phyloP scores from a whole-genome alignment of 495 filamentous ascomycete species.

The Thermothielavioides terrestris region DNA sequence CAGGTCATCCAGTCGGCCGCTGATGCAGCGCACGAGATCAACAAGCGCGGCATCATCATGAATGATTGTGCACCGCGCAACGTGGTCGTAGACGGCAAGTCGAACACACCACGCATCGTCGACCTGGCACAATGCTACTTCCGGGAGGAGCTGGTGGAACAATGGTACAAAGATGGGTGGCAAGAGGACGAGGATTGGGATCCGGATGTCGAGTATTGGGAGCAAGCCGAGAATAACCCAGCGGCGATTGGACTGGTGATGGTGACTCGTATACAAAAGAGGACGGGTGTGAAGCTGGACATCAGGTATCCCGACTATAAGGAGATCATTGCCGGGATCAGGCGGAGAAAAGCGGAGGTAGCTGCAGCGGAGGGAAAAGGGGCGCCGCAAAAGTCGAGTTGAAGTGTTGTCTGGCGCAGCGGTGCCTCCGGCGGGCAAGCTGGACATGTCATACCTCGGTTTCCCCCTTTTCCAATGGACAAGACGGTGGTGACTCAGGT shows the following conservation, averaged over 20 bases:
- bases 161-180: neutral
- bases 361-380: too few species aligned
- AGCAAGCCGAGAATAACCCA: conserved; percentile 1
- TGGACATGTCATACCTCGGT: too few species aligned
- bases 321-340: neutral
- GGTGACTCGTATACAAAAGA: neutral
- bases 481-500: too few species aligned
- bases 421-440: too few species aligned
- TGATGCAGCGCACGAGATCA: conserved; percentile 4
- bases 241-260: conserved; percentile 1
- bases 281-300: conserved; percentile 2
- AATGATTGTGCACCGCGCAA: conserved; percentile 3
- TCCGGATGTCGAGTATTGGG: conserved; percentile 7
- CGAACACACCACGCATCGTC: conserved; percentile 5
- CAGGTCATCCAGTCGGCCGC: conserved; percentile 3
- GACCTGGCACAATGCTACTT: conserved; percentile 3
- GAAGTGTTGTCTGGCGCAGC: too few species aligned
- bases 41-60: conserved; percentile 4
- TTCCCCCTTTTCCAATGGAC: too few species aligned
- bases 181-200: conserved; percentile 4
- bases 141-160: conserved; percentile 1
- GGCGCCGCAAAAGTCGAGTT: too few species aligned
- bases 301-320: conserved; percentile 1
- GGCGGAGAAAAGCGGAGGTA: conserved; percentile 3
- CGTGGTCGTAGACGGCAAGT: conserved; percentile 4